Evolutionary conservation across 805 yeast genomes (phyloP), one percentile per base, ranked within the genome.

Genomic region (Scheffersomyces amazonensis): DNA sequence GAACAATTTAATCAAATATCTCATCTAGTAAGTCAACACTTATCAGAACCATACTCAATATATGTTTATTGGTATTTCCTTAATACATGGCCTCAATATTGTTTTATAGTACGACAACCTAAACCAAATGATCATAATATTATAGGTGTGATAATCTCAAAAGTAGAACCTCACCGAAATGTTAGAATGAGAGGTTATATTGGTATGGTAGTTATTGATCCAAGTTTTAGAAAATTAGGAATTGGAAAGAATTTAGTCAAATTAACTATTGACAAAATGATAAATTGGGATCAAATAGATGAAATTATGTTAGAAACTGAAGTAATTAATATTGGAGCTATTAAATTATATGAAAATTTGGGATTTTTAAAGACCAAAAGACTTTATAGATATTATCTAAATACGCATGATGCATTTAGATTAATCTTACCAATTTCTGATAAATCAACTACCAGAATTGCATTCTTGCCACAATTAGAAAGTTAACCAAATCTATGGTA

Each of bases 251-350:
- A 66, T 32, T 70, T 93, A 35, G 89, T 89, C 13, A 68, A 71
- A 33, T 51, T 68, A 39, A 78, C 84, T 4, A 73, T 91, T 4
- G 75, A 75, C 12, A 72, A 72, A 27, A 85, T 93, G 90, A 71
- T 73, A 5, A 51, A 60, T n/a, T 54, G 64, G 35, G 72, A 73
- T 41, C 64, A 76, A 2, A 87, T 90, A 31, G 98, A 93, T 61
- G 99, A 93, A 59, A 78, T 90, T n/a, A 83, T 83, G 68, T 69
- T 93, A 42, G 99, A 93, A 56, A 87, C 99, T 0, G 98, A 93
- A 56, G 93, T 85, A 5, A 80, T 76, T 16, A 93, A 93, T 53
- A 54, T 43, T 8, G 81, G 84, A 0, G 96, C 96, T 1, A 62
- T 87, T 41, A 58, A 63, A 16, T 60, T 87, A 13, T 87, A 87